These are phyloP conservation scores for Mortierella sp. DNA, from an alignment of 371 early-diverging fungal species.

Conservation along the genomic window DNA sequence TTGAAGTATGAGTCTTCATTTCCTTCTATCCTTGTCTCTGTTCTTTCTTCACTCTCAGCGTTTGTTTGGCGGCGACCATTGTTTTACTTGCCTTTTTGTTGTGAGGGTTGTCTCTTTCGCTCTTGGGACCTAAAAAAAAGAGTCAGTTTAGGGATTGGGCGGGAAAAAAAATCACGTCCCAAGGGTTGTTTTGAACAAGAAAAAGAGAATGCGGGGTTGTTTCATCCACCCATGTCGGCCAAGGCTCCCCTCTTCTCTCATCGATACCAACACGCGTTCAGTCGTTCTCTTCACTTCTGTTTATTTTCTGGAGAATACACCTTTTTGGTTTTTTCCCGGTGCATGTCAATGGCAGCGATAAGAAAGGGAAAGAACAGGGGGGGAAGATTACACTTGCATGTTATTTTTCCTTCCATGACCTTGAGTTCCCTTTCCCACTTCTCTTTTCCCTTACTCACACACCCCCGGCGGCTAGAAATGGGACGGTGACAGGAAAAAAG, in stretches of 20 bases:
- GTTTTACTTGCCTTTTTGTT: neutral
- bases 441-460: too few relatives aligned
- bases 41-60: neutral
- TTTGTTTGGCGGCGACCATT: neutral
- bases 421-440: neutral
- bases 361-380: neutral
- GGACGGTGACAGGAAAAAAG: neutral
- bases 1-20: neutral
- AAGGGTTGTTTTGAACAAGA: neutral
- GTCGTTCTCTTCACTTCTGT: neutral
- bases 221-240: neutral
- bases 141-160: neutral
- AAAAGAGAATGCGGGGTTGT: neutral
- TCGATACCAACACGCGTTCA: neutral
- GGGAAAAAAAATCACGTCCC: slow-evolving; percentile 5
- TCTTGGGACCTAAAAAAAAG: neutral
- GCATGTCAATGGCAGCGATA: slow-evolving; percentile 5
- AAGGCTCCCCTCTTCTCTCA: neutral
- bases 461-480: neutral
- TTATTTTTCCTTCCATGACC: neutral
- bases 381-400: neutral
- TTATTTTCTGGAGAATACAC: neutral
- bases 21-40: neutral
- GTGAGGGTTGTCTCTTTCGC: neutral
- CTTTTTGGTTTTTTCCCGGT: slow-evolving; percentile 4